Conservation (phyloP, 768 basidiomycete species). For the Macrolepiota albuminosa region DNA sequence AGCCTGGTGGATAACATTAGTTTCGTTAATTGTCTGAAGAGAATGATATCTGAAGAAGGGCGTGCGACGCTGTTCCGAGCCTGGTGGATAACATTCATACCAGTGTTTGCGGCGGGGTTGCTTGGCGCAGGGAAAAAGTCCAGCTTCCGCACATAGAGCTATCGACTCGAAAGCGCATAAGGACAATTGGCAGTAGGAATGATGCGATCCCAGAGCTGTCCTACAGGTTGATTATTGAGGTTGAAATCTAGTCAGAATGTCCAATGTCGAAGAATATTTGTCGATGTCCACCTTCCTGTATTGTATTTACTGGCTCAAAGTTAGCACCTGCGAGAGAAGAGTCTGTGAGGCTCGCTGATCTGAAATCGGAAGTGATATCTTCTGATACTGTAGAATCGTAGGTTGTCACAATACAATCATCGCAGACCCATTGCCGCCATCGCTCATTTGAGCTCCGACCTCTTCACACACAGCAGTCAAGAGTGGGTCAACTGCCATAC, state of each 20-base stretch:
- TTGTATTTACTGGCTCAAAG: not conserved
- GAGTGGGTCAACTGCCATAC: conserved; percentile 3
- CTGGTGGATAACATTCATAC: conserved; percentile 69
- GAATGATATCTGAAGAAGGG: conserved; percentile 76
- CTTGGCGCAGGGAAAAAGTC: not conserved
- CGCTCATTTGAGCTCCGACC: conserved; percentile 6
- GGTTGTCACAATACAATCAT: conserved; percentile 2
- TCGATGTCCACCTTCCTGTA: not conserved
- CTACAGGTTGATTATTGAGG: not conserved
- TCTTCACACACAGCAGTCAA: conserved; percentile 7
- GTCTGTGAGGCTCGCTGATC: not conserved
- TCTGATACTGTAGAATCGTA: not conserved
- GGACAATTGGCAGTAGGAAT: not conserved
- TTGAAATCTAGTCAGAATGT: not conserved
- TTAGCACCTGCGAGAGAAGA: not conserved
- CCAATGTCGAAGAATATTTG: not conserved
- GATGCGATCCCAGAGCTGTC: not conserved
- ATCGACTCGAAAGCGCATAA: not conserved
- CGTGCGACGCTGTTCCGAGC: conserved; percentile 65
- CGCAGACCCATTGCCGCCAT: conserved; percentile 8
- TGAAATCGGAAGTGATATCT: not conserved
- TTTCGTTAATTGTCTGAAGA: conserved; percentile 64
- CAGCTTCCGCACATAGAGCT: not conserved
- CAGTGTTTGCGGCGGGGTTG: conserved; percentile 5
- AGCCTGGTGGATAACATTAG: conserved; percentile 80